Evolutionary conservation across 2,329 filamentous ascomycete species (phyloP), one percentile per base, ranked within the genome.

Genomic region (Penicillium sp.): DNA sequence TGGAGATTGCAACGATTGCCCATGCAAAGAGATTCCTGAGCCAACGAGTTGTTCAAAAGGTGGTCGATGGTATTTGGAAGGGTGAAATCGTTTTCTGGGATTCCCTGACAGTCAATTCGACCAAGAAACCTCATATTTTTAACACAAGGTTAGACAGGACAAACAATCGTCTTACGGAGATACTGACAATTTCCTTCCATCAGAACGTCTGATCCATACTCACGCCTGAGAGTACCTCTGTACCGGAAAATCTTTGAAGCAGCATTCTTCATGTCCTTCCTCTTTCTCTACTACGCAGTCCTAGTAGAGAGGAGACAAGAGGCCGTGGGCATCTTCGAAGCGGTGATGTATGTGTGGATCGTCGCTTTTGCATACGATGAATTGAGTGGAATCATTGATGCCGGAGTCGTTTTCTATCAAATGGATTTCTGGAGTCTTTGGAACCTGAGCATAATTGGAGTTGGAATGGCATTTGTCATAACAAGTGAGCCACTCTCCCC

Each of bases 71-170:
- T 49, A 90, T 96, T 53, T 96, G 91, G 91, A 86, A 87, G 61
- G 91, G 91, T 45, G 88, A 93, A 63, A 91, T 96, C 59, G 84
- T 93, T 38, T 94, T 96, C 72, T 96, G 91, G 91, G 88, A 92
- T 59, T 85, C 81, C 6, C 78, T 96, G n/a, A 88, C 85, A 9
- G 83, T 90, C 9, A 79, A 89, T 67, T 86, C 90, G 0, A 83
- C 82, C 57, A 96, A 96, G 75, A 86, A 86, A 67, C 88, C 91
- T 1, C 86, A 88, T 23, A 85, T 90, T 62, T 96, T 94, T 75
- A 90, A 90, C 70, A 78, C 80, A 62, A 73, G 73, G 74, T 79
- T 66, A 60, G 68, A 49, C 43, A 29, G 8, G 7, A 21, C 2
- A n/a, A 29, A 21, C 13, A 27, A 39, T 31, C 47, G 57, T 54